Conservation (phyloP, 345 rosid genomes). For the Euphorbia peplus region DNA sequence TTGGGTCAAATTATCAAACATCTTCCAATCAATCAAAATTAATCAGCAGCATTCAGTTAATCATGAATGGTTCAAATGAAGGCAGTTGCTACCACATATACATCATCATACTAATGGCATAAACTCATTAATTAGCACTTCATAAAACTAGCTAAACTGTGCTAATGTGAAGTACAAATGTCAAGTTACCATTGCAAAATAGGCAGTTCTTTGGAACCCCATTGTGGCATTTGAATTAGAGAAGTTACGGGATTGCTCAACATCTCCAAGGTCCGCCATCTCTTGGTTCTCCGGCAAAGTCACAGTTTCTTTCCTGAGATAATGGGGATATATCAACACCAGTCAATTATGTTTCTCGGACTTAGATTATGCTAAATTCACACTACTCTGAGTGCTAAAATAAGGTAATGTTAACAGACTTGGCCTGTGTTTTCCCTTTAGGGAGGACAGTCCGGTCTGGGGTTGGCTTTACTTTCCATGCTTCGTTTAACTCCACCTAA, state of each 20-base stretch:
- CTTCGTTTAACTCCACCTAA: conserved; percentile 81
- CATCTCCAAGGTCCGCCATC: conserved; percentile 45
- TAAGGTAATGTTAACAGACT: conserved; percentile 28
- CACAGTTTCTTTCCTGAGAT: conserved; percentile 70
- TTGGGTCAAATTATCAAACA: conserved; percentile 4
- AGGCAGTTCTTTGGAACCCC: conserved; percentile 55
- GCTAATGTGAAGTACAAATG: neutral
- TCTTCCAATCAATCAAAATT: conserved; percentile 1
- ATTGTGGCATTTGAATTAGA: conserved; percentile 34
- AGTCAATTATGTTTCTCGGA: no score
- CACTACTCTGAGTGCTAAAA: no score
- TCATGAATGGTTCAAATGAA: neutral
- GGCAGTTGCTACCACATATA: neutral
- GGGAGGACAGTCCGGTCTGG: conserved; percentile 67
- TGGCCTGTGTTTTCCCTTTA: conserved; percentile 66
- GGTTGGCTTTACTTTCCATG: conserved; percentile 62
- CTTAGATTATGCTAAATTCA: neutral
- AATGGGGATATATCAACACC: conserved; percentile 7
- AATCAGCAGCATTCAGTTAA: neutral
- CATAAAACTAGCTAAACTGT: neutral
- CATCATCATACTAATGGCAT: neutral
- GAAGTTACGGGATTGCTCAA: conserved; percentile 46
- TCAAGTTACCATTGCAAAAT: conserved; percentile 62
- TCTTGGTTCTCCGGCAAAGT: conserved; percentile 64
- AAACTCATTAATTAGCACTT: neutral